phyloP scores from a whole-genome alignment of 345 rosid genomes.

The Psidium guajava region DNA sequence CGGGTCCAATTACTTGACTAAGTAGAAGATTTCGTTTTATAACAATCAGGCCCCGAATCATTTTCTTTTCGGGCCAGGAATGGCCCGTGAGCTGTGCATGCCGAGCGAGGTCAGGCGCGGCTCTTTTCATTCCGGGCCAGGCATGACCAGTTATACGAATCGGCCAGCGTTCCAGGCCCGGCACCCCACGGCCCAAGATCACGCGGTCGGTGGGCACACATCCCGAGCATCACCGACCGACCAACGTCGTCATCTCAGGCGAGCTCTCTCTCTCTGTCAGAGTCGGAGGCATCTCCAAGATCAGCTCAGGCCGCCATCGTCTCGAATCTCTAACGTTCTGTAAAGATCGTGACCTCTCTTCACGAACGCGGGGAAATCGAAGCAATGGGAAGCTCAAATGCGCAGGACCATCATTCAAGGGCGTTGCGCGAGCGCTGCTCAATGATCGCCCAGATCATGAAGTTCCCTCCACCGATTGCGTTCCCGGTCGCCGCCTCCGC shows the following conservation, averaged over 20 bases:
- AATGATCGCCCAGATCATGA: not conserved
- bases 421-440: constrained; percentile 3
- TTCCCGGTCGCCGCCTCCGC: not conserved
- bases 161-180: not conserved
- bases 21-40: not conserved
- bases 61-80: not conserved
- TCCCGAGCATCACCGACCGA: not conserved
- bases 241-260: not conserved
- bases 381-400: not conserved
- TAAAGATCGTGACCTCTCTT: not conserved
- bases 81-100: no score
- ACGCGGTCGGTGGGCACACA: not conserved
- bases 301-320: not conserved
- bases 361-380: not conserved
- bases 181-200: not conserved
- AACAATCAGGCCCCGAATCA: not conserved
- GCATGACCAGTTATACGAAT: not conserved
- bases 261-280: not conserved
- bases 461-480: not conserved
- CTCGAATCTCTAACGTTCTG: not conserved
- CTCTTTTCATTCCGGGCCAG: not conserved
- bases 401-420: not conserved
- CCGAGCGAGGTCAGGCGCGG: not conserved
- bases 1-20: not conserved
- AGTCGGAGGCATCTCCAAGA: not conserved